A percentile compares a stretch with the other conserved stretches of the same genome.
phyloP scores from a whole-genome alignment of 352 stramenopile species.

The Globisporangium parvum region DNA sequence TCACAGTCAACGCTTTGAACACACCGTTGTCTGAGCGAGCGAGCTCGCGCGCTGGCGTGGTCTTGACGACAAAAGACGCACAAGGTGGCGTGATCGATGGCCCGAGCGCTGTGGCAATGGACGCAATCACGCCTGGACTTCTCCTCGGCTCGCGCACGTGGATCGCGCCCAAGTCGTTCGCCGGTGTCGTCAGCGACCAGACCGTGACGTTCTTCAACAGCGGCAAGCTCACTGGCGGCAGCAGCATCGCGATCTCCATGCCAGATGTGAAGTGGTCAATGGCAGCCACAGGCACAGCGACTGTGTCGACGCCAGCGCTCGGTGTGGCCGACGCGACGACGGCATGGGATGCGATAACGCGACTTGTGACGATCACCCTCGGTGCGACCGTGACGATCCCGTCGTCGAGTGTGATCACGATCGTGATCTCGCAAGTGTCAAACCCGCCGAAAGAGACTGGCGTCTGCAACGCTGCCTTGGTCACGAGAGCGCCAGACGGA shows the following conservation, averaged over 20 bases:
- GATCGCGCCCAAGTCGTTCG: conserved; percentile 27
- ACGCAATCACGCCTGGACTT: conserved; percentile 32
- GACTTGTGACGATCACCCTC: conserved; percentile 31
- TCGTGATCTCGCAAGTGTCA: conserved; percentile 28
- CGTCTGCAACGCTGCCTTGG: conserved; percentile 32
- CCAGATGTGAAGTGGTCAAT: conserved; percentile 41
- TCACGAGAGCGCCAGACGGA: conserved; percentile 27
- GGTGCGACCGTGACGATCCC: conserved; percentile 16
- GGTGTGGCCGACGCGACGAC: conserved; percentile 17
- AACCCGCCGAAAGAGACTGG: conserved; percentile 55
- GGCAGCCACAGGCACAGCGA: conserved; percentile 16
- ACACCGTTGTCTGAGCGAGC: conserved; percentile 36
- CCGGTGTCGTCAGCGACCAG: conserved; percentile 46
- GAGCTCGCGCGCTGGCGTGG: conserved; percentile 14
- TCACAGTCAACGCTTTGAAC: conserved; percentile 32
- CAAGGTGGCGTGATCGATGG: conserved; percentile 42
- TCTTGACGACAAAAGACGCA: conserved; percentile 37
- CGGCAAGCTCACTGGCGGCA: conserved; percentile 28
- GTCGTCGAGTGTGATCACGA: conserved; percentile 21
- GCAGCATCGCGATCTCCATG: conserved; percentile 36
- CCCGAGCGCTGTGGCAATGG: conserved; percentile 30
- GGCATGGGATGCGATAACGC: conserved; percentile 26
- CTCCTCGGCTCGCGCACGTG: conserved; percentile 46
- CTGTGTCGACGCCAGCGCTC: conserved; percentile 29
- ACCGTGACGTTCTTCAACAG: conserved; percentile 37